Conservation (phyloP, 331 rosid species). For the Rosa hybrid region DNA sequence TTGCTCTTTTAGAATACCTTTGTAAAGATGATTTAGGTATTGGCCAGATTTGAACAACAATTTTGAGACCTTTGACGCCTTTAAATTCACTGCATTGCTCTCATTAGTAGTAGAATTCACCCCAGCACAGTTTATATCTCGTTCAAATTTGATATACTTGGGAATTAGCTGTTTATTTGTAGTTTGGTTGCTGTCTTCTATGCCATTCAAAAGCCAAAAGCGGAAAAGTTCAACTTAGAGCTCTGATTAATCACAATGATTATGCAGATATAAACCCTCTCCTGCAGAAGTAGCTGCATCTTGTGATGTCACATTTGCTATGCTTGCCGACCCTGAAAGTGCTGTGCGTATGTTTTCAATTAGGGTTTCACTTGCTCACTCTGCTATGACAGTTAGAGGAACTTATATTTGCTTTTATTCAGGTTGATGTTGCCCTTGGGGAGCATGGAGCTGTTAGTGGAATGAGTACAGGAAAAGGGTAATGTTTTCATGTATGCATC, state of each 20-base stretch:
- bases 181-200: constrained; percentile 3
- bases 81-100: constrained; percentile 1
- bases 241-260: constrained; percentile 14
- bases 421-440: constrained; percentile 88
- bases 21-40: background rate
- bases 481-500: constrained; percentile 19
- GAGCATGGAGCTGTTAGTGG: constrained; percentile 80
- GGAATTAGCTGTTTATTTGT: background rate
- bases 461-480: constrained; percentile 94
- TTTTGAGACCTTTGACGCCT: background rate
- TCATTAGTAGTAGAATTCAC: background rate
- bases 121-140: background rate
- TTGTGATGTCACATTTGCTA: constrained; percentile 94
- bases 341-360: constrained; percentile 67
- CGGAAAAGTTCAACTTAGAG: constrained; percentile 11
- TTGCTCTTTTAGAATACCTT: background rate
- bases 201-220: background rate
- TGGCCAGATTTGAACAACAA: background rate
- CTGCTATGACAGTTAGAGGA: constrained; percentile 13
- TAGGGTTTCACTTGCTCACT: constrained; percentile 5
- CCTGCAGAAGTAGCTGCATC: constrained; percentile 91
- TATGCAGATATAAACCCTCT: constrained; percentile 73
- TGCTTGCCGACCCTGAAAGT: constrained; percentile 97
- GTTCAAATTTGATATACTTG: background rate
- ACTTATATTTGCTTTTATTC: constrained; percentile 23